Evolutionary conservation across 1,284 basidiomycete genomes (phyloP).

Genomic region (Singerocomus inundabilis): DNA sequence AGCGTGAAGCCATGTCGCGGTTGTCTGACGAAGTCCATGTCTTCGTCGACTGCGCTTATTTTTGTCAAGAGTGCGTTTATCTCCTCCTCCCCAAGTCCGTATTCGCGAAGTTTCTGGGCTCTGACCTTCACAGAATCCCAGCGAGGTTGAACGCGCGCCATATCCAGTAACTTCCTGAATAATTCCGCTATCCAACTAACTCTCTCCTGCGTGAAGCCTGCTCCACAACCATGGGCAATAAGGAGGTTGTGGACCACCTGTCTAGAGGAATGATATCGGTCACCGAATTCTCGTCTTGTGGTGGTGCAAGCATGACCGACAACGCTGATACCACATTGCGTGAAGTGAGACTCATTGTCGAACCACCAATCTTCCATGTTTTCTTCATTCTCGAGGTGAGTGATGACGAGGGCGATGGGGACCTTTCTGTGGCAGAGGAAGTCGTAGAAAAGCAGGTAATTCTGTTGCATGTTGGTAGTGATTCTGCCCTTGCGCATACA

Average conservation of each 20-base stretch:
- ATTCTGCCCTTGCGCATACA: constrained; percentile 38
- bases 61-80: constrained; percentile 20
- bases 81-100: constrained; percentile 28
- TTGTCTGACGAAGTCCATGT: constrained; percentile 17
- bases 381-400: constrained; percentile 37
- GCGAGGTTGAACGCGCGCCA: constrained; percentile 27
- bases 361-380: constrained; percentile 34
- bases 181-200: constrained; percentile 27
- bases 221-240: constrained; percentile 19
- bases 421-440: constrained; percentile 35
- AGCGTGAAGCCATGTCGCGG: constrained; percentile 9
- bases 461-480: constrained; percentile 32
- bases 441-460: constrained; percentile 39
- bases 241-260: constrained; percentile 27
- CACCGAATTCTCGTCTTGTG: constrained; percentile 26
- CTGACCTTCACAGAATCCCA: constrained; percentile 25
- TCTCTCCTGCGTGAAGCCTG: constrained; percentile 25
- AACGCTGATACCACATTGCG: constrained; percentile 25
- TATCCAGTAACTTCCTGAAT: constrained; percentile 26
- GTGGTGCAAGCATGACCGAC: constrained; percentile 33
- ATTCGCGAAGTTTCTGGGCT: constrained; percentile 29
- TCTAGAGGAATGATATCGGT: constrained; percentile 26
- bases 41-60: constrained; percentile 24
- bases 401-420: constrained; percentile 39
- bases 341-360: constrained; percentile 21